Evolutionary conservation across 2,329 filamentous ascomycete species (phyloP), one percentile per base, ranked within the genome.

Genomic region (Sporothrix pseudoabietina): DNA sequence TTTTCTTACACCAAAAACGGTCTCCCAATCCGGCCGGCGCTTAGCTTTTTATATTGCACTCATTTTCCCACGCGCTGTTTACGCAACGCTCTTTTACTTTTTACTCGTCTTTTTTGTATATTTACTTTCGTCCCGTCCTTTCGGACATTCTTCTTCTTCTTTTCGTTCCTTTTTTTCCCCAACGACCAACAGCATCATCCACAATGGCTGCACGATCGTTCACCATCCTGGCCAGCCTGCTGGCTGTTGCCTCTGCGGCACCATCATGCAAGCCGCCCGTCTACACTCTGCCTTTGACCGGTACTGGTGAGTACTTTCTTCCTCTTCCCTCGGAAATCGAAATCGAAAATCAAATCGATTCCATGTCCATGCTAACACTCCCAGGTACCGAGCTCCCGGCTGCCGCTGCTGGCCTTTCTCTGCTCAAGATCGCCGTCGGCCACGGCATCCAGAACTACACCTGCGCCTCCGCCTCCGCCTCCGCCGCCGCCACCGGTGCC

Each of bases 371-470:
- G 32, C 61, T 44, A 66, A 44, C 39, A 44, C 6, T 2, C 8
- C 4, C 69, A 85, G 83, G 79, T 52, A 78, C 77, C 32, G 82
- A 88, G 70, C 85, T 89, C 39, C 79, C 83, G n/a, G 74, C 80
- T 4, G 83, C 83, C 0, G 76, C 84, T 2, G 75, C 80, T 10
- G 78, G 78, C 75, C 77, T 83, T 59, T 79, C 79, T 5, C 81
- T 89, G 52, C 85, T 87, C 79, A 82, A 85, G 82, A 86, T 92
- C 75, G 85, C 84, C 72, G 81, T 92, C 57, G 90, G 89, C 76
- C 86, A 90, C 77, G 90, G 90, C 73, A 87, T 90, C 77, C 90
- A 92, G 78, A 92, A 92, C 85, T 92, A 92, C 83, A 90, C 87
- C 52, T 92, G 90, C 81, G 79, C 77, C 41, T 72, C 77, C 14